Evolutionary conservation across 164 flowering plant species (phyloP).

Genomic region (Macadamia tetraphylla): DNA sequence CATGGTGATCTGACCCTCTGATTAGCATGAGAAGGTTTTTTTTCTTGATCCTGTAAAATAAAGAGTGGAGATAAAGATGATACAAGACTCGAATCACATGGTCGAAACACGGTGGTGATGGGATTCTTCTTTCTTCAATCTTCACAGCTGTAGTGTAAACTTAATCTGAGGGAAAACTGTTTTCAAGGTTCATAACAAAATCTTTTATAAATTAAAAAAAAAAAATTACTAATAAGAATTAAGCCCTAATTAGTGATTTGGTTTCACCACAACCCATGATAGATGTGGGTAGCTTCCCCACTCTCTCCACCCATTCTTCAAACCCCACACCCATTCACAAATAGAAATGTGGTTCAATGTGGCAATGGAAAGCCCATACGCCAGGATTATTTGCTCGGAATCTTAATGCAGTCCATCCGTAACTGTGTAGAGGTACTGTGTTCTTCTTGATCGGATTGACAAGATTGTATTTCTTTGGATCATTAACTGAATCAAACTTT

Average conservation of each 20-base stretch:
- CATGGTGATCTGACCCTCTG: no score
- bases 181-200: no score
- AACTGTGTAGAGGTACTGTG: slow-evolving; percentile 60
- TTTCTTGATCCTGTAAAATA: no score
- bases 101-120: no score
- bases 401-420: slow-evolving; percentile 77
- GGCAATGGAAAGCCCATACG: slow-evolving; percentile 82
- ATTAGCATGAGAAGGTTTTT: no score
- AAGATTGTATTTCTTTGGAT: slow-evolving; percentile 46
- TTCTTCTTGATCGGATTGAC: slow-evolving; percentile 71
- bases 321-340: slow-evolving; percentile 88
- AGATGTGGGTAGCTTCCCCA: slow-evolving; percentile 54
- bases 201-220: no score
- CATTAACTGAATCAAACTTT: slow-evolving; percentile 37
- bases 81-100: no score
- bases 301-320: slow-evolving; percentile 61
- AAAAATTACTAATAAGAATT: neutral
- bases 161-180: no score
- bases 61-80: no score
- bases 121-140: no score
- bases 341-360: slow-evolving; percentile 70
- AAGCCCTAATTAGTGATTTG: slow-evolving; percentile 8
- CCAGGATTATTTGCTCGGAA: slow-evolving; percentile 74
- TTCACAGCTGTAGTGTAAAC: no score
- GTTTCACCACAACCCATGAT: slow-evolving; percentile 63